Percentiles rank a stretch among this genome's conserved stretches.
phyloP scores from a whole-genome alignment of 1,139 yeast species.

The Yamadazyma pseudoaaseri region DNA sequence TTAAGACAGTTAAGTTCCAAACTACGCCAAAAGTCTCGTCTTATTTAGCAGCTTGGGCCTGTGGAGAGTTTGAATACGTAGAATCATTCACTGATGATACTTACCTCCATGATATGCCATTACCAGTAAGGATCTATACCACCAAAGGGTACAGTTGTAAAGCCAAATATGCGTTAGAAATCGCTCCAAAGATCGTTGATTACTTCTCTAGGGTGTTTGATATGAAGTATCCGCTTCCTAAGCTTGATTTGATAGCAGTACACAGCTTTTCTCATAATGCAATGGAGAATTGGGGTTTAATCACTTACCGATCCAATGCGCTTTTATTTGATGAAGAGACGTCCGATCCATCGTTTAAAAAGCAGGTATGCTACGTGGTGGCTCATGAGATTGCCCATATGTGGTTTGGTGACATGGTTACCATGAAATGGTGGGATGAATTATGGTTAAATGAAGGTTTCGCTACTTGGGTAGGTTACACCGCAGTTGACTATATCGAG shows the following conservation, averaged over 20 bases:
- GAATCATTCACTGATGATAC: slow-evolving; percentile 44
- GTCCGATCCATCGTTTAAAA: slow-evolving; percentile 66
- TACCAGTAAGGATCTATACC: slow-evolving; percentile 73
- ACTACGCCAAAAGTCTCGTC: slow-evolving; percentile 73
- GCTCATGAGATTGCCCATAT: slow-evolving; percentile 92
- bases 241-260: slow-evolving; percentile 73
- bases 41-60: slow-evolving; percentile 73
- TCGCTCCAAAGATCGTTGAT: slow-evolving; percentile 66
- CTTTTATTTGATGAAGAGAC: slow-evolving; percentile 64
- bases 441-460: slow-evolving; percentile 90
- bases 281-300: slow-evolving; percentile 90
- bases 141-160: slow-evolving; percentile 65
- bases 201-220: slow-evolving; percentile 66
- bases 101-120: slow-evolving; percentile 48
- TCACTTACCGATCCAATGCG: slow-evolving; percentile 80
- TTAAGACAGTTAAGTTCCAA: slow-evolving; percentile 33
- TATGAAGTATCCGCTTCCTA: slow-evolving; percentile 69
- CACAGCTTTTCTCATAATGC: slow-evolving; percentile 79
- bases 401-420: slow-evolving; percentile 90
- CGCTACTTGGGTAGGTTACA: slow-evolving; percentile 87
- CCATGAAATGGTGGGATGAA: slow-evolving; percentile 97
- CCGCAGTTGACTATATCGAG: slow-evolving; percentile 69
- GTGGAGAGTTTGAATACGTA: slow-evolving; percentile 72
- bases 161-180: slow-evolving; percentile 63
- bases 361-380: slow-evolving; percentile 82